phyloP scores from a whole-genome alignment of 192 early-diverging fungal species.

The Chytriomyces confervae region DNA sequence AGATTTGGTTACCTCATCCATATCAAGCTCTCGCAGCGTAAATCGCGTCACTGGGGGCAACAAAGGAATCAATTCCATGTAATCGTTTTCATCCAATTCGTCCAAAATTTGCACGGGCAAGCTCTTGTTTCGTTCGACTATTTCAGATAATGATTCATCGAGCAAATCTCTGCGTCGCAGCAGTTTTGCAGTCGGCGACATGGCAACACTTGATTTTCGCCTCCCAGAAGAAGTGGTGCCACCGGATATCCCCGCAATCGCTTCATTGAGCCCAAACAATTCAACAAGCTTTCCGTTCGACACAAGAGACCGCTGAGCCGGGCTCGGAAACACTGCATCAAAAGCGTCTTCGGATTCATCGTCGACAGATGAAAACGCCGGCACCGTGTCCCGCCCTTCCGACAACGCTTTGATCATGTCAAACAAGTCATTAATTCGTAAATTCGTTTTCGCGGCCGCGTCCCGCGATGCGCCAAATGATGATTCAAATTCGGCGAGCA shows the following conservation, averaged over 20 bases:
- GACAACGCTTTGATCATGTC: constrained; percentile 9
- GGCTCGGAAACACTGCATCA: background rate
- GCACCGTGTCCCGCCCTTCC: background rate
- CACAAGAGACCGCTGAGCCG: background rate
- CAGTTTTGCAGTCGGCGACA: constrained; percentile 6
- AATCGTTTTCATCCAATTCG: constrained; percentile 47
- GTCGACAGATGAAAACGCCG: background rate
- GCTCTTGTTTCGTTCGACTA: constrained; percentile 39
- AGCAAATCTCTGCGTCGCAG: constrained; percentile 1
- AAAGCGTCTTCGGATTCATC: background rate
- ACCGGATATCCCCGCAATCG: background rate
- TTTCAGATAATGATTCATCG: constrained; percentile 35
- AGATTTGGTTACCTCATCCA: constrained; percentile 51
- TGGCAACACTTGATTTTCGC: constrained; percentile 1
- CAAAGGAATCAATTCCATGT: constrained; percentile 47
- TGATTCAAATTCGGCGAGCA: constrained; percentile 19
- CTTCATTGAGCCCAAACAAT: constrained; percentile 7
- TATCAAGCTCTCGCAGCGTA: constrained; percentile 82
- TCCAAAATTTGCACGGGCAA: constrained; percentile 47
- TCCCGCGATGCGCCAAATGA: background rate
- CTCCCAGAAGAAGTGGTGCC: background rate
- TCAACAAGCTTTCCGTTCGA: background rate
- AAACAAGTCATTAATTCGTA: background rate
- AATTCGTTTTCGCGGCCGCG: background rate
- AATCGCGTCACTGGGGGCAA: constrained; percentile 83